Base-by-base conservation (phyloP, 2,329 filamentous ascomycete genomes). In the Penicillium sp. region DNA sequence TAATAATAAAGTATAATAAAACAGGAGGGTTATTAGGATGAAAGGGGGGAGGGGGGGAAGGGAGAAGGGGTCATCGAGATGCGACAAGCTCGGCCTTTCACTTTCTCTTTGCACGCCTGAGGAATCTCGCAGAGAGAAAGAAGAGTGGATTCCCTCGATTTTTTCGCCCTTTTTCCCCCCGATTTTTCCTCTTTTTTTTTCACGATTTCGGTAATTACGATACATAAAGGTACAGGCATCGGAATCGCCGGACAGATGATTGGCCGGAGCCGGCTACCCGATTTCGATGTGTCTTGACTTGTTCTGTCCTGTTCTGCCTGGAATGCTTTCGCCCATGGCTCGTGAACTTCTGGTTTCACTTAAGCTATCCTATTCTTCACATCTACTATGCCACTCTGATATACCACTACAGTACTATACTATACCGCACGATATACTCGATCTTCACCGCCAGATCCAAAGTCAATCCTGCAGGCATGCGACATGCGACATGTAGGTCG, bases 241-340 rank as follows among this genome's bases (percentile, higher is more conserved):
- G 52, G 52, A 57, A 62, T 66, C 55, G 36, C 6, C 23, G 36
- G 55, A 52, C 23, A 46, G 47, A 40, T 67, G 54, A 67, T 68
- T 68, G 66, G 66, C 44, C 41, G 46, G 41, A 44, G n/a, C n/a
- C 26, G 29, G 33, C 3, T 10, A 30, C 27, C 23, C 15, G 13
- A 36, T 36, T 36, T 36, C 33, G 8, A 20, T 37, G 21, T 37
- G 34, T 37, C 34, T 37, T 37, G 10, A 42, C 45, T 50, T 20
- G n/a, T 17, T 39, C 44, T 49, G 55, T 44, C 21, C 52, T 33
- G 50, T 49, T 55, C 40, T 21, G 33, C 3, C 9, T 21, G 44
- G 44, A 40, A 58, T 54, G 37, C 20, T 34, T 20, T 39, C 39
- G 6, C 21, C 23, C 39, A 46, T 40, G 21, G 12, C 30, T 51